Conservation (phyloP, 352 stramenopile genomes). For the Phytophthora tubulina region DNA sequence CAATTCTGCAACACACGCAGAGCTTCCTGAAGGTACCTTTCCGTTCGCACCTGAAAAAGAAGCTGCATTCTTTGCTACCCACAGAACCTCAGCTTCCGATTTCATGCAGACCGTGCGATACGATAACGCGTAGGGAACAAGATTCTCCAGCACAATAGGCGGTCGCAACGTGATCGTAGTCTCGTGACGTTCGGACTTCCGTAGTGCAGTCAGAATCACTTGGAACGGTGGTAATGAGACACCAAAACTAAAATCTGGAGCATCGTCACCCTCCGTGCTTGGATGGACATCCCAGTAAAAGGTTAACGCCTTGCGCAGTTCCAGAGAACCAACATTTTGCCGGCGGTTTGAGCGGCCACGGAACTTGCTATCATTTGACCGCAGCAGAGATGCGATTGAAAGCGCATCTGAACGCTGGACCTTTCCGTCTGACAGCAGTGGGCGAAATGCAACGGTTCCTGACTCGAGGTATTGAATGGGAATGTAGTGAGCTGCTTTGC, state of each 20-base stretch:
- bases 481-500: constrained; percentile 70
- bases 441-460: constrained; percentile 77
- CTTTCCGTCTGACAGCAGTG: constrained; percentile 65
- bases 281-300: constrained; percentile 84
- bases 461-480: constrained; percentile 83
- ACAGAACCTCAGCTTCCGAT: constrained; percentile 68
- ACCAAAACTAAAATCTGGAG: constrained; percentile 42
- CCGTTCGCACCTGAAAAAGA: constrained; percentile 73
- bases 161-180: constrained; percentile 74
- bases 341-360: constrained; percentile 37
- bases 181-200: constrained; percentile 84
- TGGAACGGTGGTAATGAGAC: constrained; percentile 76
- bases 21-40: constrained; percentile 64
- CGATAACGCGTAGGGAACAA: constrained; percentile 75
- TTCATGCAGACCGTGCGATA: constrained; percentile 86
- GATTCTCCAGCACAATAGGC: constrained; percentile 79
- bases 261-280: constrained; percentile 22
- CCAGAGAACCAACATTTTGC: constrained; percentile 65
- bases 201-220: constrained; percentile 72
- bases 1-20: constrained; percentile 68
- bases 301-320: constrained; percentile 72
- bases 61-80: constrained; percentile 70
- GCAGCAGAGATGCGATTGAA: constrained; percentile 69
- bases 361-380: constrained; percentile 44
- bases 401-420: constrained; percentile 68